A percentile compares a stretch with the other conserved stretches of the same genome.
Conservation (phyloP, 169 alveolate genomes). For the Plasmodium vivax region DNA sequence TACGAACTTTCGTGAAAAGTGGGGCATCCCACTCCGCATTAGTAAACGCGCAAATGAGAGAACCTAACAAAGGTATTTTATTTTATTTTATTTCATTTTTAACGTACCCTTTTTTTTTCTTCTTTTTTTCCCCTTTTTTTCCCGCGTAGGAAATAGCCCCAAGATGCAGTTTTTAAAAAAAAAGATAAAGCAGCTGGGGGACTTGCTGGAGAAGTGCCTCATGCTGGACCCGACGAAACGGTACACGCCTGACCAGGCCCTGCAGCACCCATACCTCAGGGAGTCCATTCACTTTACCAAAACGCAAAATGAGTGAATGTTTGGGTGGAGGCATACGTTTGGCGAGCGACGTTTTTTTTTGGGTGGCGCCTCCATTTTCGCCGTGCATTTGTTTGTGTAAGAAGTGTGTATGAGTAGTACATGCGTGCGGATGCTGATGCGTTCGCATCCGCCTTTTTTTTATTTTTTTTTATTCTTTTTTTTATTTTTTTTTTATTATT, state of each 20-base stretch:
- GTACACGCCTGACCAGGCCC: conserved; percentile 96
- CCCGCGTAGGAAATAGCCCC: conserved; percentile 78
- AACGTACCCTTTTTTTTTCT: background rate
- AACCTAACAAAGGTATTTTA: background rate
- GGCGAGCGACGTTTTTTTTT: too few relatives aligned
- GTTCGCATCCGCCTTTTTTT: background rate
- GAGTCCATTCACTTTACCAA: conserved; percentile 77
- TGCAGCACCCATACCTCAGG: conserved; percentile 93
- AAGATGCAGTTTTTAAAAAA: conserved; percentile 80
- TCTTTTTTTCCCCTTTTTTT: background rate
- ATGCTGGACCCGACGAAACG: conserved; percentile 96
- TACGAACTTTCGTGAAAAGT: background rate
- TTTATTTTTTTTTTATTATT: background rate
- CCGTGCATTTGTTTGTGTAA: background rate
- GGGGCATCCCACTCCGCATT: too few relatives aligned
- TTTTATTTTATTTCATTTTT: background rate
- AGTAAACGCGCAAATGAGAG: background rate
- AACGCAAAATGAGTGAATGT: conserved; percentile 36
- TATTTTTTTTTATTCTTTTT: background rate
- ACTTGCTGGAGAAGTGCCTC: conserved; percentile 94
- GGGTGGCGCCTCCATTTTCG: background rate
- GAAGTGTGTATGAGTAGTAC: background rate
- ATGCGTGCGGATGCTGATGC: background rate
- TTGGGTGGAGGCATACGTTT: too few relatives aligned
- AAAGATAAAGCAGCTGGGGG: conserved; percentile 90